Evolutionary conservation across 1,139 yeast genomes (phyloP).

Genomic region (Blastobotrys persicus): DNA sequence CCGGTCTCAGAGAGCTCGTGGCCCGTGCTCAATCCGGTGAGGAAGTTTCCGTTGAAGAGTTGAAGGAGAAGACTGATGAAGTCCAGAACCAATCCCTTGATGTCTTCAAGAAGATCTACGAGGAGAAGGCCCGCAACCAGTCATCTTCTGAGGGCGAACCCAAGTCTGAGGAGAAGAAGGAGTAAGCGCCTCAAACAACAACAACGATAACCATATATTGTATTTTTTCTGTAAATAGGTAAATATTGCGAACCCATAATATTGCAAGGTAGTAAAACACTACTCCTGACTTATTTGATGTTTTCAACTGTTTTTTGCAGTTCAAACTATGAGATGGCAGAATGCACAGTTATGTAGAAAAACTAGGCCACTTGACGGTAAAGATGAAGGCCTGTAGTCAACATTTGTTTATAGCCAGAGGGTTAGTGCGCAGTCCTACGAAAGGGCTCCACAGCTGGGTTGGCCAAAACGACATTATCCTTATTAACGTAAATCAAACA

Average conservation of each 20-base stretch:
- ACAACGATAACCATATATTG: constrained; percentile 1
- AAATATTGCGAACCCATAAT: no score
- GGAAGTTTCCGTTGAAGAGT: constrained; percentile 73
- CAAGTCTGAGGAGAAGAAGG: constrained; percentile 29
- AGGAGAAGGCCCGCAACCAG: constrained; percentile 49
- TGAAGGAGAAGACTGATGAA: constrained; percentile 92
- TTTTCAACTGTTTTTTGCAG: no score
- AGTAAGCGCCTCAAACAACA: constrained; percentile 14
- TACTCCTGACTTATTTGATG: background rate
- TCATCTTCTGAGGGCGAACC: constrained; percentile 25
- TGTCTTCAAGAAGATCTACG: constrained; percentile 94
- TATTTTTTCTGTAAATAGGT: no score
- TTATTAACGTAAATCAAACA: no score
- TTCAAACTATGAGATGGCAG: no score
- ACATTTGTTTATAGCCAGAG: no score
- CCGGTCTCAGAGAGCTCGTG: constrained; percentile 80
- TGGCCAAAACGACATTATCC: no score
- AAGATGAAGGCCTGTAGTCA: no score
- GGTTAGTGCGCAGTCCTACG: no score
- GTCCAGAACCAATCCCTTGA: constrained; percentile 89
- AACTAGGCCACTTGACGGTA: no score
- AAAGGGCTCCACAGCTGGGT: no score
- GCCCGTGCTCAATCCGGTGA: constrained; percentile 95
- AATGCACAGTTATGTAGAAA: no score
- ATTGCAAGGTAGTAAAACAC: background rate